A percentile compares a stretch with the other conserved stretches of the same genome.
These are phyloP conservation scores for Ulvella scutata DNA, from an alignment of 139 green algal genomes.

Conservation along the genomic window DNA sequence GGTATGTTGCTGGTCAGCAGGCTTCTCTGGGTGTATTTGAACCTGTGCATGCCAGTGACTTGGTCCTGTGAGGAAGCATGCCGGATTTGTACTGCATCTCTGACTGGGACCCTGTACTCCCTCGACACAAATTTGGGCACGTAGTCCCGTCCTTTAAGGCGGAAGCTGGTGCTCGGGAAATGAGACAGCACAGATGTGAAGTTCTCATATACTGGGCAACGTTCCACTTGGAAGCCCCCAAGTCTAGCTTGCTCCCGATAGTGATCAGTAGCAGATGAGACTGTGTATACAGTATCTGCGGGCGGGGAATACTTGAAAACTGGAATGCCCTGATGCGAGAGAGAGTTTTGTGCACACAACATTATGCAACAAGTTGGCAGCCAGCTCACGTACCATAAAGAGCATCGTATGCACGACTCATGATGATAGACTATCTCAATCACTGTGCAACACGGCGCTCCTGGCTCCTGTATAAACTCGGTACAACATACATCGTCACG, in stretches of 20 bases:
- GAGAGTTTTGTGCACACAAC: neutral
- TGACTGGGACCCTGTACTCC: neutral
- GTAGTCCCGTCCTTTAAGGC: neutral
- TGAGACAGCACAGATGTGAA: slow-evolving; percentile 48
- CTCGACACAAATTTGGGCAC: neutral
- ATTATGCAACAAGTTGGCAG: neutral
- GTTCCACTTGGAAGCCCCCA: slow-evolving; percentile 35
- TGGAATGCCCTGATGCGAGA: neutral
- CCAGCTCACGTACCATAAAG: slow-evolving; percentile 22
- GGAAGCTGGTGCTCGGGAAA: slow-evolving; percentile 14
- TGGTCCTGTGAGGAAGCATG: neutral
- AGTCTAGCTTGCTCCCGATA: slow-evolving; percentile 37
- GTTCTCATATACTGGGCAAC: slow-evolving; percentile 37
- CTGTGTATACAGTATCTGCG: slow-evolving; percentile 47
- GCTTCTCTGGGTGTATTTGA: slow-evolving; percentile 30
- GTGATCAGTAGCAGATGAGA: slow-evolving; percentile 45
- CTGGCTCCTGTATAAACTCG: too few species aligned
- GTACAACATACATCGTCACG: too few species aligned
- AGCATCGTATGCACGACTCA: slow-evolving; percentile 25
- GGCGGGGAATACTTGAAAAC: neutral
- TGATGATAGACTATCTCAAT: too few species aligned
- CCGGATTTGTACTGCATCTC: neutral
- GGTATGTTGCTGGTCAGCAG: slow-evolving; percentile 10
- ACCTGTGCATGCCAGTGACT: slow-evolving; percentile 26
- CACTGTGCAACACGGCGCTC: too few species aligned